Base-by-base conservation (phyloP, 2,329 filamentous ascomycete genomes). In the Mycogone perniciosa region DNA sequence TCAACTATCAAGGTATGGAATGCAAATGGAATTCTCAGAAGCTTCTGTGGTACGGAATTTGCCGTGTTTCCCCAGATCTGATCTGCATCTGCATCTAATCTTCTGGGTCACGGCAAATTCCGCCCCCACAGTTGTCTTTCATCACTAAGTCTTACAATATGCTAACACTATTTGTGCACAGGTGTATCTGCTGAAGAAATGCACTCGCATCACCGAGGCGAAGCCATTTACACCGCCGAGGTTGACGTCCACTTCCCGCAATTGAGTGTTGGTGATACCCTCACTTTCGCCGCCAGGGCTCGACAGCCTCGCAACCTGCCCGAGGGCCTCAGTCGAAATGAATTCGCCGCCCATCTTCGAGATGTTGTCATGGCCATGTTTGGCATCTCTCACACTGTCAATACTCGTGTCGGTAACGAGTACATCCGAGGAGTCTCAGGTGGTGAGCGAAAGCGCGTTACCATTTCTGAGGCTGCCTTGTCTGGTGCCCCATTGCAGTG, bases 161-260 rank as follows among this genome's bases (percentile, higher is more conserved):
- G 49, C 47, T 56, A 47, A 56, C 49, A 34, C 47, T 27, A 47
- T 54, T 52, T 66, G 50, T 58, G 51, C 35, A 29, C 26, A 76
- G 81, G 84, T 58, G 76, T 89, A 60, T 72, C 80, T 3, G 77
- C 87, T 50, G 71, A 87, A 62, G 80, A 89, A 63, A 92, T 93
- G 86, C 81, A 87, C 69, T 81, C 80, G 8, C 75, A 80, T 55
- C 90, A 92, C 71, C 84, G 87, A 30, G 89, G 89, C 57, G 89
- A 95, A 69, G 87, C 87, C 55, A 91, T 93, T 65, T 93, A 93
- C 70, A 91, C 87, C 0, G 87, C 87, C 53, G 88, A 93, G 66
- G 84, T 88, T 34, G 89, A 95, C 64, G 84, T 87, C 4, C 87
- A 91, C 68, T 91, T 91, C 62, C 86, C 87, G 9, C 80, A 84